These are phyloP conservation scores for Lichenothelia convexa DNA, from an alignment of 495 filamentous ascomycete species.

Conservation along the genomic window DNA sequence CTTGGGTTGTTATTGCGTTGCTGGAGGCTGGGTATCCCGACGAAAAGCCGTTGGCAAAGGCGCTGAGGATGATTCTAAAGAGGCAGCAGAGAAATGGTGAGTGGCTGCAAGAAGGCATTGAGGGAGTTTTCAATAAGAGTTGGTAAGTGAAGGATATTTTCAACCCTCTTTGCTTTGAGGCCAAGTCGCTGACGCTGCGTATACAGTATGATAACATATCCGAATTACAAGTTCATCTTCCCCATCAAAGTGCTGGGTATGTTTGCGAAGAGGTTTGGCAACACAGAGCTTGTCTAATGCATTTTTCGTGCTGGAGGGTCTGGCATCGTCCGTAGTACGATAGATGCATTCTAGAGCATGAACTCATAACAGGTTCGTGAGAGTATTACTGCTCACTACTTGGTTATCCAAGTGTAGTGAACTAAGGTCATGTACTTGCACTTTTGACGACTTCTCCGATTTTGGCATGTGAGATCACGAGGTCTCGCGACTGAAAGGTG, in stretches of 20 bases:
- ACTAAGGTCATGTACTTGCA: no score
- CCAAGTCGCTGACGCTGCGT: conserved; percentile 5
- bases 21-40: conserved; percentile 76
- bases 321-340: no score
- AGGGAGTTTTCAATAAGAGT: conserved; percentile 97
- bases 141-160: conserved; percentile 36
- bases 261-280: conserved; percentile 60
- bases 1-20: conserved; percentile 72
- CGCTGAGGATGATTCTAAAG: conserved; percentile 63
- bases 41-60: conserved; percentile 48
- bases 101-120: conserved; percentile 89
- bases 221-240: conserved; percentile 97
- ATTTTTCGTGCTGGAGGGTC: no score
- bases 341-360: no score
- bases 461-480: no score
- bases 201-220: conserved; percentile 94
- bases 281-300: conserved; percentile 32
- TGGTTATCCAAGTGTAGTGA: no score
- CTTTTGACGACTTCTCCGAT: no score
- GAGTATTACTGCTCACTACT: no score
- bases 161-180: no score
- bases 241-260: conserved; percentile 84
- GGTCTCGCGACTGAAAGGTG: no score
- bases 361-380: no score
- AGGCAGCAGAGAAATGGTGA: conserved; percentile 77